A percentile compares a stretch with the other conserved stretches of the same genome.
These are phyloP conservation scores for Termitomyces sp. DNA, from an alignment of 768 basidiomycete genomes.

Conservation along the genomic window DNA sequence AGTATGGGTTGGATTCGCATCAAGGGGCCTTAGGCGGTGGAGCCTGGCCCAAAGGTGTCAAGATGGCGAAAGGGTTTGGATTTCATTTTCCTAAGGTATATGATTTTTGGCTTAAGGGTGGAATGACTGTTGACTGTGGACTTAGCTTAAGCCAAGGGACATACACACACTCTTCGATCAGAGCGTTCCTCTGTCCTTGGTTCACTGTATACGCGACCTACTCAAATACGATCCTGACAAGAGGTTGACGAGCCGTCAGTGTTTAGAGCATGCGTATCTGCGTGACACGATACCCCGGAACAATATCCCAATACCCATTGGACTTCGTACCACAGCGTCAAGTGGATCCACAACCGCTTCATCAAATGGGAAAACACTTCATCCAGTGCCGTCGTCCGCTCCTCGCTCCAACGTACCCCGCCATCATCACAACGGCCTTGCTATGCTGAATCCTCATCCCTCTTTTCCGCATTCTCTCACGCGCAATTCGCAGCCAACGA, in stretches of 20 bases:
- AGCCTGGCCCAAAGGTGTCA: conserved; percentile 78
- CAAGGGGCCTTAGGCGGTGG: conserved; percentile 80
- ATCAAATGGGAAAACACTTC: conserved; percentile 29
- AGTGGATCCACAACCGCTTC: conserved; percentile 28
- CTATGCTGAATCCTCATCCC: conserved; percentile 9
- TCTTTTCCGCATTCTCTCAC: conserved; percentile 20
- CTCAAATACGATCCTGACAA: conserved; percentile 88
- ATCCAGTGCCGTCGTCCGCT: conserved; percentile 27
- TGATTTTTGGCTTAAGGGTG: conserved; percentile 10
- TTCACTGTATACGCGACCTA: conserved; percentile 90
- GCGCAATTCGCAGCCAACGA: conserved; percentile 30
- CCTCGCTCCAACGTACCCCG: conserved; percentile 26
- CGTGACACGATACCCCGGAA: conserved; percentile 70
- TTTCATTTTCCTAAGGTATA: conserved; percentile 88
- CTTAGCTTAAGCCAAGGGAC: conserved; percentile 60
- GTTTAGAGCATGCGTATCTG: conserved; percentile 87
- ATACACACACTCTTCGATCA: conserved; percentile 73
- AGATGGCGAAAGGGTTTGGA: conserved; percentile 81
- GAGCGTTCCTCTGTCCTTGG: conserved; percentile 69
- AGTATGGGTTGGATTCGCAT: conserved; percentile 73
- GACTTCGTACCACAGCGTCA: conserved; percentile 37
- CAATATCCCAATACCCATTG: conserved; percentile 57
- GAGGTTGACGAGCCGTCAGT: conserved; percentile 82
- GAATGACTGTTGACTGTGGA: conserved; percentile 9
- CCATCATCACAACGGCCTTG: conserved; percentile 20